Conservation (phyloP, 2,329 filamentous ascomycete genomes). For the Aspergillus jensenii region DNA sequence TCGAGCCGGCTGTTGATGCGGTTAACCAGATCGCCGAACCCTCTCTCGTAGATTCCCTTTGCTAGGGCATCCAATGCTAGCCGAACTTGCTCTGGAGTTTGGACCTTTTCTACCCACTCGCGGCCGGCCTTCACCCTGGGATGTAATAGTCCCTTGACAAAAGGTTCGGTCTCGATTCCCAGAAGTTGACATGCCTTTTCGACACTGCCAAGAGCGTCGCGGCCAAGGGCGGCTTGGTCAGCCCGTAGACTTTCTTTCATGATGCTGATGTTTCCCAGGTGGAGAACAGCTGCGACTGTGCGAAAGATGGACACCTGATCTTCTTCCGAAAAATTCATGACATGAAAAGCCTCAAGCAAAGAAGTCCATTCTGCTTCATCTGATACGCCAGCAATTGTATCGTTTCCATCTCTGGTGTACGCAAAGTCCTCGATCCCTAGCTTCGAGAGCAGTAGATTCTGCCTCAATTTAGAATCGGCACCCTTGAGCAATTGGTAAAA, state of each 20-base stretch:
- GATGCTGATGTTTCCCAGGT: constrained; percentile 88
- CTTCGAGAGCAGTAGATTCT: constrained; percentile 72
- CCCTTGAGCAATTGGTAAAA: constrained; percentile 95
- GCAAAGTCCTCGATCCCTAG: constrained; percentile 82
- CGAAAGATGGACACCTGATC: constrained; percentile 82
- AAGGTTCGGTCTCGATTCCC: constrained; percentile 79
- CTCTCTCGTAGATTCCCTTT: constrained; percentile 96
- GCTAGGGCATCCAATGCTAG: constrained; percentile 86
- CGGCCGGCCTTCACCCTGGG: constrained; percentile 92
- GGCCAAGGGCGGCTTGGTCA: constrained; percentile 81
- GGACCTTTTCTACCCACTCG: constrained; percentile 98
- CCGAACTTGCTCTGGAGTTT: constrained; percentile 93
- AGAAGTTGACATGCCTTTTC: constrained; percentile 79
- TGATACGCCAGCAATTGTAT: constrained; percentile 85
- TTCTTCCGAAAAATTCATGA: constrained; percentile 88
- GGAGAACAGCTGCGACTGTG: constrained; percentile 86
- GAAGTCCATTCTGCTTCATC: constrained; percentile 87
- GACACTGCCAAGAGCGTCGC: constrained; percentile 72
- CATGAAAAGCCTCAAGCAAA: constrained; percentile 84
- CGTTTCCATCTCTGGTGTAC: constrained; percentile 89
- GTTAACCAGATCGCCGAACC: constrained; percentile 87
- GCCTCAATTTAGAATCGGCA: constrained; percentile 70
- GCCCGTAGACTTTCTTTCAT: constrained; percentile 86
- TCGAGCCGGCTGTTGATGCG: constrained; percentile 92
- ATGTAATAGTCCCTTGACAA: constrained; percentile 84